Evolutionary conservation across 768 basidiomycete species (phyloP), one percentile per base, ranked within the genome.

Genomic region (Termitomyces heimii): DNA sequence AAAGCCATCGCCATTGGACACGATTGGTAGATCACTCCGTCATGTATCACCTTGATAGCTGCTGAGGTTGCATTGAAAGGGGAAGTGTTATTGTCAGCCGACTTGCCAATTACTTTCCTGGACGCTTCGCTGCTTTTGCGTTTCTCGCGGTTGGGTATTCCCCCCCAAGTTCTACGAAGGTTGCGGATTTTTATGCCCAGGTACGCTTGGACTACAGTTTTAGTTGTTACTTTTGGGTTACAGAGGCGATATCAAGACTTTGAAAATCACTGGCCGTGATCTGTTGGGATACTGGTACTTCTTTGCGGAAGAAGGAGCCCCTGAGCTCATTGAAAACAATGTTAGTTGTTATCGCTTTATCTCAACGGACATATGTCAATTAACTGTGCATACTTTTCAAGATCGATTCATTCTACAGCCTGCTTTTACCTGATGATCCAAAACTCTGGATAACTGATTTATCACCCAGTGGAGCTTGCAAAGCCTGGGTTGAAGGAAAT

Each of bases 1-100:
- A 67, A 67, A 44, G 70, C 65, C 7, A 66, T 79, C 43, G 75
- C 62, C 1, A 65, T 81, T 37, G 77, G 75, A 3, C 79, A 81
- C 57, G 78, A 80, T 57, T 78, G 76, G 77, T 75, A 58, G 34
- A 20, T 44, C 8, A 5, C 47, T n/a, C 14, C 26, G 18, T 26
- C 39, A 53, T 45, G 5, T 35, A 4, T n/a, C 48, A 26, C 4
- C 5, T 8, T 18, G 5, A 6, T 35, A 1, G n/a, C n/a, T n/a
- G 16, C 16, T 35, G 16, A 50, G 24, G 32, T 32, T 5, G 22
- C 14, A 9, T 10, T 13, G 16, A 35, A 34, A 79, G 80, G 78
- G 79, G 79, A 4, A 62, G 65, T 12, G 49, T 31, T 9, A 34
- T 74, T n/a, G 58, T 65, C 6, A 68, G 68, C 9, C 71, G 75